Evolutionary conservation across 2,329 filamentous ascomycete species (phyloP), one percentile per base, ranked within the genome.

Genomic region (Westerdykella aurantiaca): DNA sequence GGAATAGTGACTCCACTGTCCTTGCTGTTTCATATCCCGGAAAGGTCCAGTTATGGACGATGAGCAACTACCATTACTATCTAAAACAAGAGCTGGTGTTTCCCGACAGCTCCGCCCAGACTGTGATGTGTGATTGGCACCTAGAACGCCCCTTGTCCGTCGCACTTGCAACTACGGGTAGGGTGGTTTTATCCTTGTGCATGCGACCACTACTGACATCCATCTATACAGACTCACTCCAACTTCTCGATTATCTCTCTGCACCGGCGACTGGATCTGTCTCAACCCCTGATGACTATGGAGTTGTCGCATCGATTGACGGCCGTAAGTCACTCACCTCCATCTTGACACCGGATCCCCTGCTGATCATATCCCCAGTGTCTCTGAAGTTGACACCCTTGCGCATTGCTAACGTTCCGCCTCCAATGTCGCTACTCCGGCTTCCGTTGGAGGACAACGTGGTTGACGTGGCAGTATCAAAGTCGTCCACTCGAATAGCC

Each of bases 11-110:
- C 63, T 98, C 93, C 0, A 91, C 83, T 1, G 88, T 95, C 0
- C 75, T 98, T 37, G 89, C 91, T 5, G 83, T 96, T n/a, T 75
- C 80, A 1, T 80, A 90, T 54, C 72, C 74, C 25, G 80, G 89
- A 51, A 78, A 81, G 44, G 72, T 93, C n/a, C 93, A 98, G 61
- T 72, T 98, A 1, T 98, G 93, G 93, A 95, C 89, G 0, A 95
- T 85, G 77, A 86, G 88, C 16, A 98, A 98, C 65, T 98, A 98
- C 56, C 88, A 97, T 63, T 98, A 93, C 80, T 97, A 97, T 65
- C 75, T 98, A 13, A 98, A 98, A 70, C 89, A 95, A 64, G 89
- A 96, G 62, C 75, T 96, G 6, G 39, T 42, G 2, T 60, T 63
- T 22, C 60, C 61, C 4, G 57, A 60, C 23, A 31, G 41, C 40